These are phyloP conservation scores for Gossypium stocksii DNA, from an alignment of 345 rosid species.

Conservation along the genomic window DNA sequence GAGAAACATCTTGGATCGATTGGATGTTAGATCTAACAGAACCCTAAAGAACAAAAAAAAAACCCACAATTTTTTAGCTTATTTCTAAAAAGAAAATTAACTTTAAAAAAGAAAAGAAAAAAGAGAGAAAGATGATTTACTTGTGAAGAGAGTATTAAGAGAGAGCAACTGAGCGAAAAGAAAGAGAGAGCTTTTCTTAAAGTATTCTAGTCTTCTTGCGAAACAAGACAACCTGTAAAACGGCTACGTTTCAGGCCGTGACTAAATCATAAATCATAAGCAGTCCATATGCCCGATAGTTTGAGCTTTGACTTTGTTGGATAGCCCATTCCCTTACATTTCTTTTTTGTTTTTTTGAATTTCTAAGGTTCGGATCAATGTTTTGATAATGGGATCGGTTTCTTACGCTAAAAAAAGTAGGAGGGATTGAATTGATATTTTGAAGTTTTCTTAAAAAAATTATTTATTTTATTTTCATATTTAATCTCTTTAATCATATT, in stretches of 20 bases:
- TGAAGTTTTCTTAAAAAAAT: too few species aligned
- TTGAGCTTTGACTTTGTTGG: background rate
- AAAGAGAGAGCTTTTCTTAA: background rate
- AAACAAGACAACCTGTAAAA: background rate
- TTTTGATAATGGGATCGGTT: too few species aligned
- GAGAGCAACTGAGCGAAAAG: background rate
- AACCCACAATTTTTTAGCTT: background rate
- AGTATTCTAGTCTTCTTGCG: background rate
- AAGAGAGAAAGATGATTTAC: background rate
- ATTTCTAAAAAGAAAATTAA: background rate
- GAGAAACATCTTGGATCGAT: slow-evolving; percentile 51
- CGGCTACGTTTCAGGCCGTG: background rate
- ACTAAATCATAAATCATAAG: too few species aligned
- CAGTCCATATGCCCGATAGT: background rate
- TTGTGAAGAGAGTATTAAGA: background rate
- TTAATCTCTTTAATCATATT: too few species aligned
- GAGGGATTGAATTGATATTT: too few species aligned
- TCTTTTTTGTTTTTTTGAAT: too few species aligned
- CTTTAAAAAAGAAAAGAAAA: background rate
- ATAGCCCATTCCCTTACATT: background rate
- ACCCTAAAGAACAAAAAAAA: slow-evolving; percentile 7
- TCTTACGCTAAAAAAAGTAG: too few species aligned
- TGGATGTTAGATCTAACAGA: slow-evolving; percentile 24
- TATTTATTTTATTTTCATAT: too few species aligned
- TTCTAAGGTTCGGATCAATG: too few species aligned